Conservation (phyloP, 176 grass and related monocot species). For the Microstegium vimineum region DNA sequence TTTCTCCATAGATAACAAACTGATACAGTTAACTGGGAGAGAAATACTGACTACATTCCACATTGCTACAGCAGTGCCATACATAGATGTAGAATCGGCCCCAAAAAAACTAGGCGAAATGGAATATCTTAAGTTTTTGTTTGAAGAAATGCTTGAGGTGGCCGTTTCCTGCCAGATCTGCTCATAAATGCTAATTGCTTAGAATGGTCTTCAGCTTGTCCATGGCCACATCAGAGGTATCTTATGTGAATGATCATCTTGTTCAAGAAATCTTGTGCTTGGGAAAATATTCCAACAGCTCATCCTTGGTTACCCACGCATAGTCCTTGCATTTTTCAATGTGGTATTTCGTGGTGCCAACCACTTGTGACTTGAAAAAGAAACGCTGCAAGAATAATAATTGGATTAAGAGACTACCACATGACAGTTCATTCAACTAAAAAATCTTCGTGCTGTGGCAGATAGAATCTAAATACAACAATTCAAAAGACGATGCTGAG, state of each 20-base stretch:
- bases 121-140: not conserved
- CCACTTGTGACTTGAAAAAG: constrained; percentile 98
- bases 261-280: constrained; percentile 53
- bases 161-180: not conserved
- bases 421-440: not conserved
- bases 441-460: not conserved
- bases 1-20: not conserved
- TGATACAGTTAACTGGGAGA: not conserved
- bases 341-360: constrained; percentile 50
- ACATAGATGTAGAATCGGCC: not conserved
- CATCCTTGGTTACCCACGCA: constrained; percentile 88
- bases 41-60: not conserved
- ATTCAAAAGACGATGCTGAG: not conserved
- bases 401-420: not conserved
- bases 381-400: constrained; percentile 56
- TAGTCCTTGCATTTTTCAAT: constrained; percentile 71
- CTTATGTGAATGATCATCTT: constrained; percentile 87
- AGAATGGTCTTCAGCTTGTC: not conserved
- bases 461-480: not conserved
- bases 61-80: not conserved
- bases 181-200: not conserved
- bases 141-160: not conserved
- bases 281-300: constrained; percentile 71
- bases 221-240: constrained; percentile 9
- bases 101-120: not conserved